Percentiles rank a stretch among this genome's conserved stretches.
Conservation (phyloP, 305 asterid genomes). For the Fraxinus greggii region DNA sequence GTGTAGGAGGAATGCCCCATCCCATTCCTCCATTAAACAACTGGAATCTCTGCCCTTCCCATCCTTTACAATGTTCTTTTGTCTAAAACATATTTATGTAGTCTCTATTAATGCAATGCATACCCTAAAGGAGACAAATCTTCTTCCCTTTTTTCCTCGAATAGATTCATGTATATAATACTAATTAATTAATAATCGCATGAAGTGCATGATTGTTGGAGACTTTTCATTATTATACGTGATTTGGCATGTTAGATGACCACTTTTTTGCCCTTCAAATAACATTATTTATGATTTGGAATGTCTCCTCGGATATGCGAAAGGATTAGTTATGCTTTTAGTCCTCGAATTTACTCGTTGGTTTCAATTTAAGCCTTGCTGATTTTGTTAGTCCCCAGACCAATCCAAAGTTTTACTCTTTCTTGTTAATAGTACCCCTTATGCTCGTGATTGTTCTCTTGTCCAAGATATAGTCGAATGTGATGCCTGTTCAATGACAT, state of each 20-base stretch:
- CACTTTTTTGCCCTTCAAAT: neutral
- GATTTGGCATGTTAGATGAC: slow-evolving; percentile 16
- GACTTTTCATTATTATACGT: neutral
- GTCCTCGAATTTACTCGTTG: neutral
- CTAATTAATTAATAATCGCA: neutral
- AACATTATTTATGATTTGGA: neutral
- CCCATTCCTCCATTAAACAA: slow-evolving; percentile 73
- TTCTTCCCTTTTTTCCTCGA: slow-evolving; percentile 8
- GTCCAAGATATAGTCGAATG: neutral
- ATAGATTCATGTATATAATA: neutral
- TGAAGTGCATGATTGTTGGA: neutral
- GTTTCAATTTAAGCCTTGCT: neutral
- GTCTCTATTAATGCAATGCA: slow-evolving; percentile 16
- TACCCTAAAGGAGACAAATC: slow-evolving; percentile 39
- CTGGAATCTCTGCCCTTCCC: slow-evolving; percentile 90
- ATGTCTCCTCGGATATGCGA: neutral
- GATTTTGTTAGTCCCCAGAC: neutral
- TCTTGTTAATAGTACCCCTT: neutral
- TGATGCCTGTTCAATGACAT: neutral
- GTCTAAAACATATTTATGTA: slow-evolving; percentile 22
- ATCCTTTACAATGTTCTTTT: slow-evolving; percentile 62
- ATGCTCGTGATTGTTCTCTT: neutral
- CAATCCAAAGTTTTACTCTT: neutral
- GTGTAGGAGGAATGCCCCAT: slow-evolving; percentile 66
- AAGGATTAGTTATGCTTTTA: neutral